phyloP scores from a whole-genome alignment of 148 eudicot genomes.

The Rhododendron griersonianum region DNA sequence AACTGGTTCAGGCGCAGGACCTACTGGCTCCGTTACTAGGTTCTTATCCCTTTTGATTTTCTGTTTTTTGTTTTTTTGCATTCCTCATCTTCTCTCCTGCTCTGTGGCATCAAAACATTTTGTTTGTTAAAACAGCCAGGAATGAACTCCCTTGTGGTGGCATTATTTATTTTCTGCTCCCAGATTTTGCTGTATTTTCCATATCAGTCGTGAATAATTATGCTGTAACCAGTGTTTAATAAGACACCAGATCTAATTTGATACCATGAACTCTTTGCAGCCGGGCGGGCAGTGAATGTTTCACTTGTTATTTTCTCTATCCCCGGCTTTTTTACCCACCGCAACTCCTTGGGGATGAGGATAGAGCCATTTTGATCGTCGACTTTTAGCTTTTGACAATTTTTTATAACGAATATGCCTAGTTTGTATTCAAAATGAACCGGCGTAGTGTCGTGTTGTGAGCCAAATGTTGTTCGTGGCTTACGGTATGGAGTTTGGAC shows the following conservation, averaged over 20 bases:
- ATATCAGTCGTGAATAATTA: conserved; percentile 16
- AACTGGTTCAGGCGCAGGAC: conserved; percentile 98
- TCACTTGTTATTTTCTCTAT: not conserved
- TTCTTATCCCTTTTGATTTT: not conserved
- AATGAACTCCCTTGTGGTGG: not conserved
- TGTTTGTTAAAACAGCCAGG: not conserved
- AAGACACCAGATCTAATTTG: not conserved
- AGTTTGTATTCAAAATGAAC: not conserved
- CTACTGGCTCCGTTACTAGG: conserved; percentile 79
- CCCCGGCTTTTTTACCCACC: not conserved
- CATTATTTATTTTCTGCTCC: not conserved
- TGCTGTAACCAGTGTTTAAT: conserved; percentile 11
- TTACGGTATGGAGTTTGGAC: not conserved
- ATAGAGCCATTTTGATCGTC: not conserved
- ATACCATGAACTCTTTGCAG: not conserved
- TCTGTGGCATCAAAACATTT: not conserved
- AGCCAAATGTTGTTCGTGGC: not conserved
- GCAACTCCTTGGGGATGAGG: not conserved
- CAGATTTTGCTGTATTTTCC: not conserved
- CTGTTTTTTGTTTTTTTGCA: too few species aligned
- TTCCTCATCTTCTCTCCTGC: not conserved
- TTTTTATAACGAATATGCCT: not conserved
- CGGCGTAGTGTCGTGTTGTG: too few species aligned
- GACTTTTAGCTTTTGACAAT: not conserved
- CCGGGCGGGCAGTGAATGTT: not conserved